phyloP scores from a whole-genome alignment of 2,329 filamentous ascomycete species.

The Rutstroemia sp. region DNA sequence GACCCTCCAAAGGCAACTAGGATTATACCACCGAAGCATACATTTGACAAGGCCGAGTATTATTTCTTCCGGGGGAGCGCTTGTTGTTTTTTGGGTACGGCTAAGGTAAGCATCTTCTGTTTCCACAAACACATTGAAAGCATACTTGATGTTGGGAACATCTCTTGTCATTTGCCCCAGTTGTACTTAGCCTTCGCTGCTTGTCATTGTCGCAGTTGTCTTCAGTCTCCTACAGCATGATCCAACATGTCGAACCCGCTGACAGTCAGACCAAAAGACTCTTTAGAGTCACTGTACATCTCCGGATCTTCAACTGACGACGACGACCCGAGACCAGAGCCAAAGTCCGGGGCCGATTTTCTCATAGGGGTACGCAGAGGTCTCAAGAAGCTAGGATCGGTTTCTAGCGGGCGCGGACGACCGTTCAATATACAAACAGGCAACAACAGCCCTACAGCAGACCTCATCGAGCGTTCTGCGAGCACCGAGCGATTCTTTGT shows the following conservation, averaged over 20 bases:
- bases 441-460: slow-evolving; percentile 13
- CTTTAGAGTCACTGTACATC: slow-evolving; percentile 21
- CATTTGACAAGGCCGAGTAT: slow-evolving; percentile 12
- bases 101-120: slow-evolving; percentile 5
- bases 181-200: no score
- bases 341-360: slow-evolving; percentile 19
- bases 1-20: neutral
- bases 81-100: neutral
- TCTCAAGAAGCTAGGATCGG: slow-evolving; percentile 27
- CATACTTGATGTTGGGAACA: slow-evolving; percentile 8
- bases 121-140: slow-evolving; percentile 12
- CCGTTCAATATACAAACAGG: slow-evolving; percentile 17
- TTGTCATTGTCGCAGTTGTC: slow-evolving; percentile 1
- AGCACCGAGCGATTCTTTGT: slow-evolving; percentile 6
- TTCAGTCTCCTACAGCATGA: slow-evolving; percentile 20
- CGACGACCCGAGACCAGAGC: slow-evolving; percentile 8
- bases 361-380: slow-evolving; percentile 26
- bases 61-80: slow-evolving; percentile 12
- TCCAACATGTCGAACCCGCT: slow-evolving; percentile 28
- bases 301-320: slow-evolving; percentile 22
- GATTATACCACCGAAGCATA: slow-evolving; percentile 1
- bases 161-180: slow-evolving; percentile 1
- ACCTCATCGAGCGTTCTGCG: slow-evolving; percentile 12
- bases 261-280: slow-evolving; percentile 25
- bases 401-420: slow-evolving; percentile 21